Evolutionary conservation across 139 green algal genomes (phyloP).

Genomic region (Desmodesmus armatus): DNA sequence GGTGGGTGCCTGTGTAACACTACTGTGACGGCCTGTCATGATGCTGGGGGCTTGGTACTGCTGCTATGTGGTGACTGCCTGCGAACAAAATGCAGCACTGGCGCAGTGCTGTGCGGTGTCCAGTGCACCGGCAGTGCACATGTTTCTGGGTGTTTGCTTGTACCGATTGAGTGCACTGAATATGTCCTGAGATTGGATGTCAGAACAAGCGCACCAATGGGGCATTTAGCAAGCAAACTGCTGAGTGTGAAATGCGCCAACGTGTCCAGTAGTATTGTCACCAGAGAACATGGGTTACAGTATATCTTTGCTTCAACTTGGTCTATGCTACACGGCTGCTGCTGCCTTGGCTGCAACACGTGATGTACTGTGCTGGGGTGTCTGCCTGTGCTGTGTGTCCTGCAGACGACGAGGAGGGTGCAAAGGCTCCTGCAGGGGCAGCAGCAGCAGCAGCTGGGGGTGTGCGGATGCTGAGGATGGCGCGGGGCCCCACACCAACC

Average conservation of each 20-base stretch:
- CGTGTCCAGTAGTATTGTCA: no score
- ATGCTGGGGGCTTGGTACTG: neutral
- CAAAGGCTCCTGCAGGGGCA: neutral
- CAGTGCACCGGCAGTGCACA: neutral
- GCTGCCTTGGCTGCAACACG: conserved; percentile 45
- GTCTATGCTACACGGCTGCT: neutral
- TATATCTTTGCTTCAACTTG: neutral
- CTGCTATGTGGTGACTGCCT: neutral
- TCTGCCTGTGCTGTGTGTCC: neutral
- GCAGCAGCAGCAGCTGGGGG: conserved; percentile 9
- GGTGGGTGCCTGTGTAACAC: neutral
- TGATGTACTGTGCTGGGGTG: conserved; percentile 50
- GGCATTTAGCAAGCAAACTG: no score
- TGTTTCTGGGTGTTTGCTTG: neutral
- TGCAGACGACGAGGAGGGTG: conserved; percentile 29
- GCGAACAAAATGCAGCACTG: neutral
- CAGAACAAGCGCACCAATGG: no score
- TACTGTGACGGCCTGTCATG: neutral
- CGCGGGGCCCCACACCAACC: conserved; percentile 69
- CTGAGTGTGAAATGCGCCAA: no score
- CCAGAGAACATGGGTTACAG: no score
- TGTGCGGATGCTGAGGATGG: conserved; percentile 61
- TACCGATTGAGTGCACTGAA: neutral
- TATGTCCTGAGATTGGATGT: no score
- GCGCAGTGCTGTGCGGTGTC: neutral